Evolutionary conservation across 495 filamentous ascomycete genomes (phyloP).

Genomic region (Polyplosphaeria fusca): DNA sequence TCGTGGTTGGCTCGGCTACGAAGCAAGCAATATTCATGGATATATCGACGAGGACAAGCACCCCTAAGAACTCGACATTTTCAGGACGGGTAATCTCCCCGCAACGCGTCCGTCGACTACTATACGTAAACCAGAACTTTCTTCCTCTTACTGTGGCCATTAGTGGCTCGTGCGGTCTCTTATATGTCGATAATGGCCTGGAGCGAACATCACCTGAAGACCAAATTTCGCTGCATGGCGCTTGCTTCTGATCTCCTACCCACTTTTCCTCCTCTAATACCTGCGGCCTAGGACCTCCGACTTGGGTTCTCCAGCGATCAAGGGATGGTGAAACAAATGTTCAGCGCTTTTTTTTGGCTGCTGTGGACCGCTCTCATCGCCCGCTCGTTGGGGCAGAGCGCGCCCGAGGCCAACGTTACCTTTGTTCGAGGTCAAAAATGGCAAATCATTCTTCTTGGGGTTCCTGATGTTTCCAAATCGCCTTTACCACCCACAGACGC

Average conservation of each 20-base stretch:
- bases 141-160: conserved; percentile 5
- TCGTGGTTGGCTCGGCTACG: conserved; percentile 16
- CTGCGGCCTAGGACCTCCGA: background rate
- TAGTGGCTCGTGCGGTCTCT: conserved; percentile 11
- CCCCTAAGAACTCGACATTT: conserved; percentile 7
- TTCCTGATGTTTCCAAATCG: conserved; percentile 18
- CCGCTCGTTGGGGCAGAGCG: background rate
- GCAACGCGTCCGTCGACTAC: conserved; percentile 18
- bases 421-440: conserved; percentile 24
- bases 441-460: conserved; percentile 23
- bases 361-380: conserved; percentile 9
- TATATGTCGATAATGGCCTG: conserved; percentile 19
- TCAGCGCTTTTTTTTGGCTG: conserved; percentile 17
- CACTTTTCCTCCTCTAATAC: background rate
- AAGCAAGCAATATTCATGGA: conserved; percentile 22
- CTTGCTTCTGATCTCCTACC: background rate
- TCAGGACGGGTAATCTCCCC: conserved; percentile 26
- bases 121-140: conserved; percentile 26
- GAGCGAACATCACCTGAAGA: conserved; percentile 13
- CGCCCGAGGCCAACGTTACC: background rate
- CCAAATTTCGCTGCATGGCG: conserved; percentile 27
- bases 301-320: conserved; percentile 3
- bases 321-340: background rate
- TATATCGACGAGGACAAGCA: conserved; percentile 15
- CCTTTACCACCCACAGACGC: conserved; percentile 39